These are phyloP conservation scores for Rostrohypoxylon terebratum DNA, from an alignment of 495 filamentous ascomycete species.

Conservation along the genomic window DNA sequence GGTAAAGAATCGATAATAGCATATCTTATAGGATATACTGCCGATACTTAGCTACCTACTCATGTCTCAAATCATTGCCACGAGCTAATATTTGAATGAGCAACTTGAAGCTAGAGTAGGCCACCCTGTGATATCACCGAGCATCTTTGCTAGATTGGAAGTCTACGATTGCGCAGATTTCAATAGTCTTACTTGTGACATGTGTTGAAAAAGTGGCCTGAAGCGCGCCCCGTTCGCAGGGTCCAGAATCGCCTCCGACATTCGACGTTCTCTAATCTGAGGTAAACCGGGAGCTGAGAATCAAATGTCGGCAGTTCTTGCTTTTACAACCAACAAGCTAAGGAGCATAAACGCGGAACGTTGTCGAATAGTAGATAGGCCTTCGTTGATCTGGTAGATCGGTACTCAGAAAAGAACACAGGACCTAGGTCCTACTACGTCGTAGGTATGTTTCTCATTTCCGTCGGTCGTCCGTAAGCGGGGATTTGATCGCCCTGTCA, in stretches of 20 bases:
- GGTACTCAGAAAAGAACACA: slow-evolving; percentile 8
- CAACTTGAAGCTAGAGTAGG: slow-evolving; percentile 5
- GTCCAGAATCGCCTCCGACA: slow-evolving; percentile 5
- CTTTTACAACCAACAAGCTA: slow-evolving; percentile 16
- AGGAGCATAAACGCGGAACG: not conserved
- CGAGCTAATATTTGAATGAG: slow-evolving; percentile 25
- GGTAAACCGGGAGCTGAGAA: slow-evolving; percentile 14
- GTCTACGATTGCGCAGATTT: slow-evolving; percentile 13
- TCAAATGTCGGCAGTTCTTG: slow-evolving; percentile 3
- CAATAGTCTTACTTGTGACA: not conserved
- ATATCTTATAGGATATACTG: not conserved
- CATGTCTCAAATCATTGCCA: slow-evolving; percentile 33
- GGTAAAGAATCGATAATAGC: not conserved
- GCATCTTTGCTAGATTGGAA: slow-evolving; percentile 13
- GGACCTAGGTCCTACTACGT: too few relatives aligned
- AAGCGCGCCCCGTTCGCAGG: not conserved
- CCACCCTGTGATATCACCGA: slow-evolving; percentile 30
- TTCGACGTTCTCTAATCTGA: not conserved
- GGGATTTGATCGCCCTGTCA: slow-evolving; percentile 11
- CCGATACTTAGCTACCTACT: slow-evolving; percentile 2
- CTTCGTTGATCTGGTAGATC: slow-evolving; percentile 37
- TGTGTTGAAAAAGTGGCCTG: not conserved
- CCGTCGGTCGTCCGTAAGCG: not conserved
- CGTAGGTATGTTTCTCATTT: slow-evolving; percentile 14
- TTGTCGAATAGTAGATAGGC: slow-evolving; percentile 5